Base-by-base conservation (phyloP, 148 eudicot genomes). In the Nyssa sinensis region DNA sequence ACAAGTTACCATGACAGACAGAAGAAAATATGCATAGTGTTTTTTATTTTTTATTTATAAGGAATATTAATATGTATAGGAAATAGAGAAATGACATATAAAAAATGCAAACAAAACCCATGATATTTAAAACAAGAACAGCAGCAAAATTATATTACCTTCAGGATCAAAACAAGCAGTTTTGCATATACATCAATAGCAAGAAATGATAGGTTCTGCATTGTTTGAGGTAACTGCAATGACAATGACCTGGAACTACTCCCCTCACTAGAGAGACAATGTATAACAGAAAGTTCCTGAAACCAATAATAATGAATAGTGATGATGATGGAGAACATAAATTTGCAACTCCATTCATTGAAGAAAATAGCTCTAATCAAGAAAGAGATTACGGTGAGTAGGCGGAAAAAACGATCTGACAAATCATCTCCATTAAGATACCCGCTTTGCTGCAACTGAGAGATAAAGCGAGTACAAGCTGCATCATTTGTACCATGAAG, bases 121-220 rank as follows among this genome's bases (percentile, higher is more conserved):
- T 44, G 51, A 44, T 12, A 14, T 44, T 19, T 13, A 44, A 11
- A 44, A 44, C 16, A 44, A 61, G 19, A 28, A 28, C 16, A 28
- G 30, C 35, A 70, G 30, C 35, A 70, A 73, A 34, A 70, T 32
- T 27, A 28, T 28, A 71, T 69, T 73, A 89, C 97, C 97, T 92
- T 92, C 76, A 92, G 81, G 62, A 92, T 80, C 41, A 93, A 83
- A 77, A 80, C 86, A 23, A 88, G 84, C 55, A 92, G 82, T 68
- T 85, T 87, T 31, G 97, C 90, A 84, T 84, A 92, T 16, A 86
- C 85, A 81, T 92, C 97, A 74, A 92, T 88, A 32, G 97, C 97
- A 60, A 92, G 90, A 74, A 92, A 92, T 21, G 97, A 86, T 2
- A 86, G 66, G 11, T 84, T 71, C 33, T 91, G 93, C 34, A 74